Conservation (phyloP, 306 rosid genomes). For the Prinsepia uniflora region DNA sequence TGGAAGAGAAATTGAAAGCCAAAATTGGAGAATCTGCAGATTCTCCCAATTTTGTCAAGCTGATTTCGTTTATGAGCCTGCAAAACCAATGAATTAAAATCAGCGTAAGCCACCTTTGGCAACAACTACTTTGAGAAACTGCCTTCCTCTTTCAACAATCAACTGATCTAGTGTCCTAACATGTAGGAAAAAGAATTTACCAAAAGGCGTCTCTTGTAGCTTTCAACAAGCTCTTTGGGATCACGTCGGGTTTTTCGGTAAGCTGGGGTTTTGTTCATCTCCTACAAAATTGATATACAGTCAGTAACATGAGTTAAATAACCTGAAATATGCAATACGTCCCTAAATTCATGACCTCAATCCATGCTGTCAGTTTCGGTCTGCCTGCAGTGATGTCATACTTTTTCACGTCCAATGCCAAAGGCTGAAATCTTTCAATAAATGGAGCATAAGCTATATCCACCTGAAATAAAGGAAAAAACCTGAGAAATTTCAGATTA, state of each 20-base stretch:
- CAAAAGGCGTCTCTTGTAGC: constrained; percentile 57
- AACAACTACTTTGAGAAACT: neutral
- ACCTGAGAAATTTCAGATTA: neutral
- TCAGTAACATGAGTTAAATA: neutral
- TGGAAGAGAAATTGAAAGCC: neutral
- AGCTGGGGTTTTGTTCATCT: constrained; percentile 32
- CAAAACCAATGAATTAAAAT: neutral
- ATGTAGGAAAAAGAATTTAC: constrained; percentile 21
- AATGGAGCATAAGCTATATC: constrained; percentile 87
- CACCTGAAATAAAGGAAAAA: constrained; percentile 44
- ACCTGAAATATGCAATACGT: neutral
- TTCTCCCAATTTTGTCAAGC: neutral
- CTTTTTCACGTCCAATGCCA: constrained; percentile 51
- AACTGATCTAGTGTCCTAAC: neutral
- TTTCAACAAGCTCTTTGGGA: constrained; percentile 52
- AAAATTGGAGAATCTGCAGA: neutral
- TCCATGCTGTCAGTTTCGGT: constrained; percentile 63
- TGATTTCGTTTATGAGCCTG: neutral
- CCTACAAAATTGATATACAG: neutral
- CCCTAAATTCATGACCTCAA: constrained; percentile 40
- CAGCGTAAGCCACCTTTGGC: neutral
- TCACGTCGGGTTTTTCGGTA: constrained; percentile 52
- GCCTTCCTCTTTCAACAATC: no score
- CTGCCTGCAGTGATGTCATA: constrained; percentile 64
- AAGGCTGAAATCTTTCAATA: constrained; percentile 67